These are phyloP conservation scores for Pseudotsuga menziesii DNA, from an alignment of 75 land plant species.

Conservation along the genomic window DNA sequence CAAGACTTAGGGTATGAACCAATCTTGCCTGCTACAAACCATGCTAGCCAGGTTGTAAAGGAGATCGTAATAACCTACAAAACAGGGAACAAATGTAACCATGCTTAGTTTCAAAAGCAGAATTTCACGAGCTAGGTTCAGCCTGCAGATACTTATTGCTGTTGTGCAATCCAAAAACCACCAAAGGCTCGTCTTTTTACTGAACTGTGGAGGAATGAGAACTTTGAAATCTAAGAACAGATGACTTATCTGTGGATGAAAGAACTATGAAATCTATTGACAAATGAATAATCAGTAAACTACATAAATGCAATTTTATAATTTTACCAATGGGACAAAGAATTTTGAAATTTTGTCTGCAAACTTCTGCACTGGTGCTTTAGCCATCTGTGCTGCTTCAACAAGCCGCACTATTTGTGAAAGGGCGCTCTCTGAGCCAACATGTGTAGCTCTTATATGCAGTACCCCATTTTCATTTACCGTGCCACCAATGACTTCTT, in stretches of 20 bases:
- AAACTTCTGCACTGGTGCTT: conserved; percentile 90
- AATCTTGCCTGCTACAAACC: conserved; percentile 75
- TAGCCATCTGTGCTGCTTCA: conserved; percentile 95
- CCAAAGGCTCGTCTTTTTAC: conserved; percentile 7
- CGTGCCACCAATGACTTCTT: conserved; percentile 94
- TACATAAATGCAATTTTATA: neutral
- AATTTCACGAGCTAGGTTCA: neutral
- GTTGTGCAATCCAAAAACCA: neutral
- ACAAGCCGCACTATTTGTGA: conserved; percentile 92
- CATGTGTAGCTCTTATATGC: conserved; percentile 78
- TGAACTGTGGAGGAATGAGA: conserved; percentile 73
- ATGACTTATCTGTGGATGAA: too few species aligned
- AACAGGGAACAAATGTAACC: neutral
- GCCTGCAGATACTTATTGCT: neutral
- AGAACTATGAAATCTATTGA: too few species aligned
- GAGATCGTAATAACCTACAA: conserved; percentile 72
- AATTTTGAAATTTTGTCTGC: conserved; percentile 86
- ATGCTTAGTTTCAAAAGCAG: neutral
- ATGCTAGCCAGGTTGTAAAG: conserved; percentile 70
- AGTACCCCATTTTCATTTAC: conserved; percentile 88
- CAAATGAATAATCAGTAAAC: neutral
- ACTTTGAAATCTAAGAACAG: conserved; percentile 49
- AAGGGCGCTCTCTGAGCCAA: conserved; percentile 94
- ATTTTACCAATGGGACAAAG: conserved; percentile 88
- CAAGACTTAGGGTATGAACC: conserved; percentile 65